Evolutionary conservation across 2,329 filamentous ascomycete species (phyloP).

Genomic region (Diaporthe ilicicola): DNA sequence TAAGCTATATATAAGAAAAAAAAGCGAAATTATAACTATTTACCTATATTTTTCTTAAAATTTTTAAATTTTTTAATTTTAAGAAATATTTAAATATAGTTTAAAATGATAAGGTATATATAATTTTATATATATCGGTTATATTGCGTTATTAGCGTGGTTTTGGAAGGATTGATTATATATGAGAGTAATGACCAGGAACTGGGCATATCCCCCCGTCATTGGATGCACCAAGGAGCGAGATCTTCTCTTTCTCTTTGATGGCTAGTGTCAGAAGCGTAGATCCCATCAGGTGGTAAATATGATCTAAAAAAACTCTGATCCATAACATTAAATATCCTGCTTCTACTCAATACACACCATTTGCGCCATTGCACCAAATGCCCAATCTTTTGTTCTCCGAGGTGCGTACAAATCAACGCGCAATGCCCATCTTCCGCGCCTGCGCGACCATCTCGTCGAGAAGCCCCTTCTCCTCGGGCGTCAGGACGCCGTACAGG

Average conservation of each 20-base stretch:
- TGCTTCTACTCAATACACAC: not conserved
- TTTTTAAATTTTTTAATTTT: too few relatives aligned
- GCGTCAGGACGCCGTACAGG: slow-evolving; percentile 37
- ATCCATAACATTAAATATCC: not conserved
- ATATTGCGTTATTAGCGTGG: too few relatives aligned
- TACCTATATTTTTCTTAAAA: too few relatives aligned
- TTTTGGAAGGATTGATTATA: too few relatives aligned
- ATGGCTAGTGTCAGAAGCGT: too few relatives aligned
- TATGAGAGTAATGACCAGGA: too few relatives aligned
- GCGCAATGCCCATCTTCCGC: slow-evolving; percentile 28
- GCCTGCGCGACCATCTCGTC: slow-evolving; percentile 43
- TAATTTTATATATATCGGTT: too few relatives aligned
- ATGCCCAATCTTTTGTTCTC: not conserved
- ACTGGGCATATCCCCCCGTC: too few relatives aligned
- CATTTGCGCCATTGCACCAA: not conserved
- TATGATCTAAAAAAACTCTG: not conserved
- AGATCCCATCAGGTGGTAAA: not conserved
- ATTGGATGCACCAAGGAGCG: not conserved
- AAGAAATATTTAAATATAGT: too few relatives aligned
- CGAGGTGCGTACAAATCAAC: not conserved
- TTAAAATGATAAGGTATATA: too few relatives aligned
- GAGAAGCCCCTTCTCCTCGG: slow-evolving; percentile 39
- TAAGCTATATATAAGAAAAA: too few relatives aligned
- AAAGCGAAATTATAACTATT: too few relatives aligned
- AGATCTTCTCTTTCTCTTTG: not conserved